These are phyloP conservation scores for Blastobotrys capitulatus DNA, from an alignment of 1,139 yeast genomes.

Conservation along the genomic window DNA sequence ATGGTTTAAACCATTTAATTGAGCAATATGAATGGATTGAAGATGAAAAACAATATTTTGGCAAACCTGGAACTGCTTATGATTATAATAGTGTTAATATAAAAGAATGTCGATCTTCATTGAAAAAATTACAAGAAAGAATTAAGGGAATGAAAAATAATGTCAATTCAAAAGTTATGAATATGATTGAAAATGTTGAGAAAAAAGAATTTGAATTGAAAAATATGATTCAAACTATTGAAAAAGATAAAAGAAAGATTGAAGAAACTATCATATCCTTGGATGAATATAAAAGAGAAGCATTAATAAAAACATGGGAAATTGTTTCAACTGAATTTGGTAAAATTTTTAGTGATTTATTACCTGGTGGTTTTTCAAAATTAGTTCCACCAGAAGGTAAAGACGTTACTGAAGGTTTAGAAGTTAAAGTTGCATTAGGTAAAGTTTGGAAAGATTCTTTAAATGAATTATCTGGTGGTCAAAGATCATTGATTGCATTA, in stretches of 20 bases:
- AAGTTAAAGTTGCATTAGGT: slow-evolving; percentile 86
- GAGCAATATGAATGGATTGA: slow-evolving; percentile 67
- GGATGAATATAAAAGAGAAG: slow-evolving; percentile 80
- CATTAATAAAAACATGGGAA: slow-evolving; percentile 76
- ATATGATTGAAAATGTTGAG: slow-evolving; percentile 90
- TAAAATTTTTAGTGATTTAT: slow-evolving; percentile 77
- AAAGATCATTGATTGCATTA: slow-evolving; percentile 85
- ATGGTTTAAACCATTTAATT: slow-evolving; percentile 45
- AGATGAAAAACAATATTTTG: slow-evolving; percentile 50
- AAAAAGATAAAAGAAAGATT: slow-evolving; percentile 84
- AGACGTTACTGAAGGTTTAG: slow-evolving; percentile 87
- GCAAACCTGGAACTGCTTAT: slow-evolving; percentile 34
- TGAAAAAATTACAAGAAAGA: slow-evolving; percentile 52
- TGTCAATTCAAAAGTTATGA: slow-evolving; percentile 86
- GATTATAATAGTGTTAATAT: slow-evolving; percentile 51
- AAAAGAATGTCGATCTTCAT: slow-evolving; percentile 55
- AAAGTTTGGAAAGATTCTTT: slow-evolving; percentile 94
- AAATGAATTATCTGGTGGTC: slow-evolving; percentile 96
- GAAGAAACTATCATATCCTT: slow-evolving; percentile 82
- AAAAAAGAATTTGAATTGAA: slow-evolving; percentile 76
- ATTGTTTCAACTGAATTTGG: slow-evolving; percentile 82
- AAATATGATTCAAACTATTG: slow-evolving; percentile 81
- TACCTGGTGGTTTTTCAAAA: slow-evolving; percentile 89
- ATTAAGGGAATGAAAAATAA: slow-evolving; percentile 71
- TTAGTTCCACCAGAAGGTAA: slow-evolving; percentile 73